phyloP scores from a whole-genome alignment of 495 filamentous ascomycete genomes.

The Penicillium diatomitis region DNA sequence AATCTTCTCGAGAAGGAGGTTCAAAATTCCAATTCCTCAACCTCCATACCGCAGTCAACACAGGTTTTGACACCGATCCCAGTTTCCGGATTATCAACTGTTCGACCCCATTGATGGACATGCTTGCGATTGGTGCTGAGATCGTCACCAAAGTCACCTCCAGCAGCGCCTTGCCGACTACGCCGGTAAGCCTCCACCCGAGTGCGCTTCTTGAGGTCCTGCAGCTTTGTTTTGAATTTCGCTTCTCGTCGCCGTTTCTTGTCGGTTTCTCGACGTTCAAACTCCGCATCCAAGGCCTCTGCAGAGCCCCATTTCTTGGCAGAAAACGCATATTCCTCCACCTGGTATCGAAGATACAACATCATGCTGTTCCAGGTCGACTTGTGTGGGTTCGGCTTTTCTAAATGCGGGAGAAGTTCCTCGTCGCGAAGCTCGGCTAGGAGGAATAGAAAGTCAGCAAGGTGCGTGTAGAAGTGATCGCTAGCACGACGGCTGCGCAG shows the following conservation, averaged over 20 bases:
- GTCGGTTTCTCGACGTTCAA: slow-evolving; percentile 65
- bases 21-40: slow-evolving; percentile 88
- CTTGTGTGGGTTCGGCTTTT: slow-evolving; percentile 90
- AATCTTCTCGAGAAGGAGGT: neutral
- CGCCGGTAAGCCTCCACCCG: slow-evolving; percentile 82
- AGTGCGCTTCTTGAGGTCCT: slow-evolving; percentile 87
- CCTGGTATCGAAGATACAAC: slow-evolving; percentile 87
- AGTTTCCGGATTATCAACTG: slow-evolving; percentile 65
- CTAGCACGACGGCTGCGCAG: neutral
- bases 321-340: slow-evolving; percentile 83
- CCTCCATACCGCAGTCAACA: slow-evolving; percentile 87
- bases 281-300: slow-evolving; percentile 83
- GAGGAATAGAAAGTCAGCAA: neutral
- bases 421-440: slow-evolving; percentile 75
- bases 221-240: slow-evolving; percentile 81
- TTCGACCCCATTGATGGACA: slow-evolving; percentile 85
- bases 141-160: slow-evolving; percentile 66
- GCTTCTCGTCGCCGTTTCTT: slow-evolving; percentile 84
- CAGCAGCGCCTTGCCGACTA: slow-evolving; percentile 44
- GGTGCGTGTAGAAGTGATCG: neutral
- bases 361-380: slow-evolving; percentile 97
- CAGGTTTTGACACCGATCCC: slow-evolving; percentile 79
- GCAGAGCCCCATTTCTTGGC: slow-evolving; percentile 77
- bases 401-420: slow-evolving; percentile 77
- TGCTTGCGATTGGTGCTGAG: slow-evolving; percentile 60